Percentiles rank a stretch among this genome's conserved stretches.
phyloP scores from a whole-genome alignment of 2,329 filamentous ascomycete species.

The Pyrenophora seminiperda region DNA sequence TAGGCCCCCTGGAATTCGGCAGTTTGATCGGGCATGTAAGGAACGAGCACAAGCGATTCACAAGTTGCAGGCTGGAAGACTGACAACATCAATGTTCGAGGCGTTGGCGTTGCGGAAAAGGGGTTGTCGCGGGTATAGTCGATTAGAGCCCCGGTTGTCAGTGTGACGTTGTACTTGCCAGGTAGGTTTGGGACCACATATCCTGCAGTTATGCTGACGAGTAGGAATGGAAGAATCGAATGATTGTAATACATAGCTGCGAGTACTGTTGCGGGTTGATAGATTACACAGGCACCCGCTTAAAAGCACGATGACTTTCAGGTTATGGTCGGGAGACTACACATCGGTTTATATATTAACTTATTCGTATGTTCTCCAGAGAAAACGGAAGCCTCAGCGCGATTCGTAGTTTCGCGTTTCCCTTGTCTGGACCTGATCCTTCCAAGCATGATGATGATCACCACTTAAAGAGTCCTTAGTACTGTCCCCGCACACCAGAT shows the following conservation, averaged over 20 bases:
- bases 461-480: no score
- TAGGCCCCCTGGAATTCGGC: slow-evolving; percentile 25
- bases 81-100: slow-evolving; percentile 24
- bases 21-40: slow-evolving; percentile 29
- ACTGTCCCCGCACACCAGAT: no score
- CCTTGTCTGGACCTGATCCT: no score
- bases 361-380: no score
- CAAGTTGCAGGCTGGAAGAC: slow-evolving; percentile 28
- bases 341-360: no score
- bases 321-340: no score
- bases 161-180: slow-evolving; percentile 27
- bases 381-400: no score
- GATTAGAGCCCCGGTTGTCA: slow-evolving; percentile 23
- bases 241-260: background rate
- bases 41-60: slow-evolving; percentile 16
- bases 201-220: background rate
- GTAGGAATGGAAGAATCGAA: background rate
- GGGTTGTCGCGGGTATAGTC: slow-evolving; percentile 21
- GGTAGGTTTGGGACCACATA: slow-evolving; percentile 22
- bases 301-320: no score
- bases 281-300: background rate
- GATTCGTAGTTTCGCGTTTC: no score
- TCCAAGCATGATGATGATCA: background rate
- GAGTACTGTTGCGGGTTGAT: background rate
- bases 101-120: no score